These are phyloP conservation scores for Xylaria flabelliformis DNA, from an alignment of 495 filamentous ascomycete genomes.

Conservation along the genomic window DNA sequence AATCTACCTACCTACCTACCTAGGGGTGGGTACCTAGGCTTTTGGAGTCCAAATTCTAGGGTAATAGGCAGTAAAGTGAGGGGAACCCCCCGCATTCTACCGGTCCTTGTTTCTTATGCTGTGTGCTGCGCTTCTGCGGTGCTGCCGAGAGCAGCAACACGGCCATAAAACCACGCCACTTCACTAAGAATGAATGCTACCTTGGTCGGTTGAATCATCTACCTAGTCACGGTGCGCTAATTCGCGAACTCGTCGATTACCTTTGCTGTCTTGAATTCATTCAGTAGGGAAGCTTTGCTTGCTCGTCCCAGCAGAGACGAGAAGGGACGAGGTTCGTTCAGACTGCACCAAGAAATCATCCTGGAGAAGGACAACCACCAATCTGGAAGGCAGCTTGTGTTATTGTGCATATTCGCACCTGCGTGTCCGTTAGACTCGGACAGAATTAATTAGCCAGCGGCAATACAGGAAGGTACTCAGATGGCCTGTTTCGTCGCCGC, in stretches of 20 bases:
- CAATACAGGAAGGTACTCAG: not conserved
- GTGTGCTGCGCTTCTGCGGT: slow-evolving; percentile 6
- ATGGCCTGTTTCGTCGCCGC: not conserved
- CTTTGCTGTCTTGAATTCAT: not conserved
- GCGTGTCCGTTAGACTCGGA: not conserved
- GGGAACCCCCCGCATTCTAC: slow-evolving; percentile 26
- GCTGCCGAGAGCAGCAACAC: slow-evolving; percentile 8
- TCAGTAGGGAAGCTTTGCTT: not conserved
- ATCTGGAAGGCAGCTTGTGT: slow-evolving; percentile 2
- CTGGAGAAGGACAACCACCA: not conserved
- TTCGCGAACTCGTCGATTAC: not conserved
- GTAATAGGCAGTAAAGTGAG: slow-evolving; percentile 17
- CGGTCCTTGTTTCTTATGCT: slow-evolving; percentile 9
- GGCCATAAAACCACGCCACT: slow-evolving; percentile 16
- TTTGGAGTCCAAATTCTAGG: not conserved
- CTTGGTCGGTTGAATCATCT: slow-evolving; percentile 8
- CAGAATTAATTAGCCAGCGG: slow-evolving; percentile 14
- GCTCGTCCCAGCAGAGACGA: not conserved
- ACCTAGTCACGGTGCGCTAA: not conserved
- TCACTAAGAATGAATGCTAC: not conserved
- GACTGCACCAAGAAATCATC: not conserved
- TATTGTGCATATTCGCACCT: not conserved
- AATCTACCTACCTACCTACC: no score
- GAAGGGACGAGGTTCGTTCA: not conserved
- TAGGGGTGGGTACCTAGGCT: not conserved